These are phyloP conservation scores for Lindgomyces ingoldianus DNA, from an alignment of 495 filamentous ascomycete species.

Conservation along the genomic window DNA sequence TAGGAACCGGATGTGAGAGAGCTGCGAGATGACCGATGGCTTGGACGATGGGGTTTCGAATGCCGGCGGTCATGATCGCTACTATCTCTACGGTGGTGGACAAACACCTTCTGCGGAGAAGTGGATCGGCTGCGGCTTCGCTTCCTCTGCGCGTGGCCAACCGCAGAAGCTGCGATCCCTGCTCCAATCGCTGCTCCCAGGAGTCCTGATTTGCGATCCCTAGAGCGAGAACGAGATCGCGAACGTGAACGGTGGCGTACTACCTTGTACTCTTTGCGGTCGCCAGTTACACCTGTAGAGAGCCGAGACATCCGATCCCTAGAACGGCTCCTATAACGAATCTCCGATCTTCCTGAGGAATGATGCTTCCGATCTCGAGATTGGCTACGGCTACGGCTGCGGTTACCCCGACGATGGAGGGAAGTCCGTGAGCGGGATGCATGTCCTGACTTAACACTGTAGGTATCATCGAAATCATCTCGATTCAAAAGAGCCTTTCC, in stretches of 20 bases:
- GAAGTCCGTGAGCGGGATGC: constrained; percentile 42
- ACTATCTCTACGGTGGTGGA: constrained; percentile 29
- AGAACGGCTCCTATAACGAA: constrained; percentile 29
- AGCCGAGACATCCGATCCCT: constrained; percentile 27
- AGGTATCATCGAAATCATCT: constrained; percentile 61
- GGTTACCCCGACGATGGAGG: constrained; percentile 18
- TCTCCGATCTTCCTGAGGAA: constrained; percentile 47
- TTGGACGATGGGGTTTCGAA: constrained; percentile 25
- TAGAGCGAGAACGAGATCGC: constrained; percentile 48
- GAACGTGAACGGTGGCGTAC: constrained; percentile 46
- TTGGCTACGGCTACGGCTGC: constrained; percentile 39
- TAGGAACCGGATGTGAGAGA: constrained; percentile 29
- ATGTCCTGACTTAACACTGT: constrained; percentile 57
- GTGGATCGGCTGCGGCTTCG: constrained; percentile 34
- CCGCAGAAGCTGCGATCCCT: constrained; percentile 39
- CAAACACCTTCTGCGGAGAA: constrained; percentile 29
- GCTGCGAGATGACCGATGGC: constrained; percentile 26
- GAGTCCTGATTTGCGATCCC: constrained; percentile 45
- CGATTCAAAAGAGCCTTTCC: constrained; percentile 56
- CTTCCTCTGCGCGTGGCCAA: constrained; percentile 21
- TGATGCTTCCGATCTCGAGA: constrained; percentile 46
- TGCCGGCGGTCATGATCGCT: constrained; percentile 31
- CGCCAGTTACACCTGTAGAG: constrained; percentile 23
- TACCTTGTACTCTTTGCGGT: constrained; percentile 35
- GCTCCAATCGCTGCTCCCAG: constrained; percentile 51